Conservation (phyloP, 78 protist genomes). For the Dictyostelium brefeldianum region DNA sequence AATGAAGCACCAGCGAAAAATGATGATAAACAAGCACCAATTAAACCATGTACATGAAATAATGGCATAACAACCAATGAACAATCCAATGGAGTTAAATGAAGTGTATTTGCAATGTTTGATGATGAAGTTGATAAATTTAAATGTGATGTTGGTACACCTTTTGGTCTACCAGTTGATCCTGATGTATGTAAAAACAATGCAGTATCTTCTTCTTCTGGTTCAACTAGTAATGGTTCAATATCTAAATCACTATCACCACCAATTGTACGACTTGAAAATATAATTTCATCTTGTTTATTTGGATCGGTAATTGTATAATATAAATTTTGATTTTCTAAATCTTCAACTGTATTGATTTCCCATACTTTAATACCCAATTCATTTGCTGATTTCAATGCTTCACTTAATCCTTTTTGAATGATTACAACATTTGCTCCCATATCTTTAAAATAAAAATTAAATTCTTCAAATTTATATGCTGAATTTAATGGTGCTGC, state of each 20-base stretch:
- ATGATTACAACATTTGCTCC: constrained; percentile 72
- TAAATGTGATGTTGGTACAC: constrained; percentile 89
- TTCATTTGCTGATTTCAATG: constrained; percentile 55
- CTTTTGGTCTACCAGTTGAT: constrained; percentile 92
- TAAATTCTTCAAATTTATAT: constrained; percentile 79
- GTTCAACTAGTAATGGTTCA: not conserved
- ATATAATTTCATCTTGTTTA: not conserved
- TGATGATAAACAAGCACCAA: constrained; percentile 80
- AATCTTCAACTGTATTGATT: not conserved
- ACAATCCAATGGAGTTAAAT: constrained; percentile 53
- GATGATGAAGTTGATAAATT: constrained; percentile 64
- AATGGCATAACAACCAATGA: constrained; percentile 87
- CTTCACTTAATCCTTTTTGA: constrained; percentile 67
- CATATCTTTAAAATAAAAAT: constrained; percentile 82
- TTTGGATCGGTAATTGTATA: not conserved
- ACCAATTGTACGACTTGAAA: not conserved
- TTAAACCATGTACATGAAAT: constrained; percentile 93
- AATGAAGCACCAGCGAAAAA: constrained; percentile 79
- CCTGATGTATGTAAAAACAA: constrained; percentile 91
- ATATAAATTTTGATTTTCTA: not conserved
- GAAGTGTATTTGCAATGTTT: constrained; percentile 80
- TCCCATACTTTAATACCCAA: constrained; percentile 48
- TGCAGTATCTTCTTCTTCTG: constrained; percentile 80
- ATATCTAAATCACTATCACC: not conserved
- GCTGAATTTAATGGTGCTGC: constrained; percentile 85